Percentiles rank a stretch among this genome's conserved stretches.
These are phyloP conservation scores for Candolleomyces eurysporus DNA, from an alignment of 768 basidiomycete genomes.

Conservation along the genomic window DNA sequence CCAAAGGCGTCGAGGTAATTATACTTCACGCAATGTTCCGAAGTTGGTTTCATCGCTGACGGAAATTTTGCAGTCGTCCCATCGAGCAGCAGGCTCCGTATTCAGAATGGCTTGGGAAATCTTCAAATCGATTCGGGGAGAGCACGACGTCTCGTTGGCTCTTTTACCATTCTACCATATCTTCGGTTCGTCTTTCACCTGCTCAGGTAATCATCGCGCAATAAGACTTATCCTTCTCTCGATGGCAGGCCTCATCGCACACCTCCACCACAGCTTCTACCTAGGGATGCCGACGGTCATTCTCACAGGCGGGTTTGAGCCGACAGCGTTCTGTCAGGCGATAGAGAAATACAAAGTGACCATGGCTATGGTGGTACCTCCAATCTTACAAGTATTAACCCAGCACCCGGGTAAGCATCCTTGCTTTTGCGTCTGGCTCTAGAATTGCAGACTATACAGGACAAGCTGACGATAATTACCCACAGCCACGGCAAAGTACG, in stretches of 20 bases:
- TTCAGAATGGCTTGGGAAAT: constrained; percentile 36
- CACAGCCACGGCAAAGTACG: constrained; percentile 42
- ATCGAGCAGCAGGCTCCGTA: constrained; percentile 44
- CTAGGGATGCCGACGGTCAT: constrained; percentile 41
- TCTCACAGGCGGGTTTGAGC: constrained; percentile 52
- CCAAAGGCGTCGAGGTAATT: constrained; percentile 41
- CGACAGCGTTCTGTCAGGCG: constrained; percentile 44
- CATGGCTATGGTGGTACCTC: constrained; percentile 52
- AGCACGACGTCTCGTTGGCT: constrained; percentile 44
- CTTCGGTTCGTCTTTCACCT: constrained; percentile 12
- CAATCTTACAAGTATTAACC: constrained; percentile 58
- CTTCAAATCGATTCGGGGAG: constrained; percentile 28
- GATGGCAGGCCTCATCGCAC: constrained; percentile 26
- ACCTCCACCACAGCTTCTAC: constrained; percentile 41
- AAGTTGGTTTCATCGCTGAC: too few relatives aligned
- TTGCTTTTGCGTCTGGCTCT: too few relatives aligned
- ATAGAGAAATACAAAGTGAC: constrained; percentile 55
- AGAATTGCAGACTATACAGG: too few relatives aligned
- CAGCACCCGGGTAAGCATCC: constrained; percentile 37
- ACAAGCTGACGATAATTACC: too few relatives aligned
- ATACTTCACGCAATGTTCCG: too few relatives aligned
- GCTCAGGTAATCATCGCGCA: too few relatives aligned
- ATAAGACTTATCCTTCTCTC: too few relatives aligned
- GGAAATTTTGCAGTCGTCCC: background rate
- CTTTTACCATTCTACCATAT: constrained; percentile 43